phyloP scores from a whole-genome alignment of 495 filamentous ascomycete species.

The Gamarada debralockiae region DNA sequence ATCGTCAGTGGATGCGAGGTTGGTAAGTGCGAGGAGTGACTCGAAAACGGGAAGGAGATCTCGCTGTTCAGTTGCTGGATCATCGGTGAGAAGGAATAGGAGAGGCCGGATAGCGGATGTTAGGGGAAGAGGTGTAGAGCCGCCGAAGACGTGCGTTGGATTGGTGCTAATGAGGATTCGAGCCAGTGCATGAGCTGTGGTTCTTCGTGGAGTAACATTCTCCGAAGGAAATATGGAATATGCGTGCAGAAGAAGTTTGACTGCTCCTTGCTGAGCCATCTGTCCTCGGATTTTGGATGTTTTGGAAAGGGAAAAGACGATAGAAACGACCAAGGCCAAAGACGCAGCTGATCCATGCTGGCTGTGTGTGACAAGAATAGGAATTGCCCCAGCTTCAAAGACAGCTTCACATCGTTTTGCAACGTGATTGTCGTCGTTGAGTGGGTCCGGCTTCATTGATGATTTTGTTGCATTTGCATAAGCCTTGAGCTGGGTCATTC shows the following conservation, averaged over 20 bases:
- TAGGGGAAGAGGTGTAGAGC: conserved; percentile 65
- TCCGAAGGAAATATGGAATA: conserved; percentile 54
- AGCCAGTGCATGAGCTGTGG: conserved; percentile 82
- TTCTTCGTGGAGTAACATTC: conserved; percentile 47
- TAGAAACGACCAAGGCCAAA: conserved; percentile 63
- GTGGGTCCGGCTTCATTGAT: conserved; percentile 53
- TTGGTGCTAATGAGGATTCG: conserved; percentile 88
- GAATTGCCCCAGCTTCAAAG: conserved; percentile 70
- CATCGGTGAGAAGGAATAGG: conserved; percentile 62
- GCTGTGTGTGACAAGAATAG: conserved; percentile 65
- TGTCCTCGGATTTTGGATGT: conserved; percentile 66
- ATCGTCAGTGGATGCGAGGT: conserved; percentile 75
- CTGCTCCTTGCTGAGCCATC: conserved; percentile 85
- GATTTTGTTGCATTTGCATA: conserved; percentile 81
- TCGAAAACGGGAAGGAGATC: conserved; percentile 91
- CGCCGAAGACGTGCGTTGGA: conserved; percentile 78
- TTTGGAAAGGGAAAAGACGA: conserved; percentile 72
- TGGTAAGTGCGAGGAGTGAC: conserved; percentile 85
- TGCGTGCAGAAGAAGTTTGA: conserved; percentile 74
- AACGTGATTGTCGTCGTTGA: conserved; percentile 72
- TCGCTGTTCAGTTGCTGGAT: conserved; percentile 45
- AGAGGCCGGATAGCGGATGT: conserved; percentile 78
- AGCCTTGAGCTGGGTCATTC: conserved; percentile 82
- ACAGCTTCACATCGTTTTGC: conserved; percentile 70
- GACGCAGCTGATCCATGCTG: conserved; percentile 63